phyloP scores from a whole-genome alignment of 495 filamentous ascomycete species.

The Lasiosphaeriaceae sp. region DNA sequence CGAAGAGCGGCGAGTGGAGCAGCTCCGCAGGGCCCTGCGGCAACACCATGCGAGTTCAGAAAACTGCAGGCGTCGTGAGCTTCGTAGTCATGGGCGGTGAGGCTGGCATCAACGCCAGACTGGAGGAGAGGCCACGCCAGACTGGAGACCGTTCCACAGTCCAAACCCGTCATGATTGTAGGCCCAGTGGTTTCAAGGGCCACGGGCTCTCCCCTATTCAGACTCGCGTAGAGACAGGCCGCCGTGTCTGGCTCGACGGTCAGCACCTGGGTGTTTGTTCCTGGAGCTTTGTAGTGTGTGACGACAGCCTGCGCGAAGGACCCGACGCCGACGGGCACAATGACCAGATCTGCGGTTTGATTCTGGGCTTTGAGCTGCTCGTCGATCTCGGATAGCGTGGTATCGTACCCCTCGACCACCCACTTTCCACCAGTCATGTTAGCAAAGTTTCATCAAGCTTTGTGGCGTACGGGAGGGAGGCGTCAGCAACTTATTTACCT shows the following conservation, averaged over 20 bases:
- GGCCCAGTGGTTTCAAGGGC: slow-evolving; percentile 42
- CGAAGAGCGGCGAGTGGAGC: slow-evolving; percentile 57
- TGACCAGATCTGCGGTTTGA: slow-evolving; percentile 17
- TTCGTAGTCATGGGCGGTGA: slow-evolving; percentile 55
- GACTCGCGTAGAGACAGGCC: slow-evolving; percentile 51
- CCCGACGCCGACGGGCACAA: slow-evolving; percentile 63
- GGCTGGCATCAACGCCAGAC: slow-evolving; percentile 52
- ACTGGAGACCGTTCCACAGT: slow-evolving; percentile 62
- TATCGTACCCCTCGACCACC: slow-evolving; percentile 71
- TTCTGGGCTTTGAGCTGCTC: slow-evolving; percentile 37
- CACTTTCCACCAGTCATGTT: slow-evolving; percentile 35
- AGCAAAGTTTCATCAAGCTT: neutral
- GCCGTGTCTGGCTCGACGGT: slow-evolving; percentile 63
- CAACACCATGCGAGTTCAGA: slow-evolving; percentile 41
- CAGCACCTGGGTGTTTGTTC: slow-evolving; percentile 35
- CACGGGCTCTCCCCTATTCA: slow-evolving; percentile 36
- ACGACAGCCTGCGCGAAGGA: slow-evolving; percentile 60
- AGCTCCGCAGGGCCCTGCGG: slow-evolving; percentile 63
- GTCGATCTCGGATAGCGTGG: slow-evolving; percentile 62
- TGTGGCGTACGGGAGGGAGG: neutral
- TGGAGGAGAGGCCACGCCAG: slow-evolving; percentile 58
- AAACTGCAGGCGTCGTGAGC: slow-evolving; percentile 49
- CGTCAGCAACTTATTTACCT: slow-evolving; percentile 28
- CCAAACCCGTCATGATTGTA: slow-evolving; percentile 67
- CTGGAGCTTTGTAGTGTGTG: slow-evolving; percentile 50